Evolutionary conservation across 2,329 filamentous ascomycete genomes (phyloP).

Genomic region (Trichoderma semiorbis): DNA sequence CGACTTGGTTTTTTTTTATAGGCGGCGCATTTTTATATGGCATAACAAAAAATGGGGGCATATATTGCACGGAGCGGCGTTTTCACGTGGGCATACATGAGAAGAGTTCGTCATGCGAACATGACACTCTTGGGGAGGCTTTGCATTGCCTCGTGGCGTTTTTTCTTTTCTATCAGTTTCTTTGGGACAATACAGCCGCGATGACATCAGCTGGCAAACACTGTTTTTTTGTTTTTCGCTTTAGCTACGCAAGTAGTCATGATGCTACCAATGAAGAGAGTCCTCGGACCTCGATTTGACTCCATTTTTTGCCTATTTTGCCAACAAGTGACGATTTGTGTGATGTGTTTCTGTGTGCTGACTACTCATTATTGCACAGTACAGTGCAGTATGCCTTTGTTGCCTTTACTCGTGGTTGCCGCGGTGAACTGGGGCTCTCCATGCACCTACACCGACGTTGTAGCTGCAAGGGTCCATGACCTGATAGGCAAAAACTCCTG

Average conservation of each 20-base stretch:
- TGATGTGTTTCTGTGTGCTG: not conserved
- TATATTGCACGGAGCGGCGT: slow-evolving; percentile 10
- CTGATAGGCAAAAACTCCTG: not conserved
- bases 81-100: slow-evolving; percentile 14
- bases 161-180: not conserved
- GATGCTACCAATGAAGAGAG: slow-evolving; percentile 12
- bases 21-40: slow-evolving; percentile 10
- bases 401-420: not conserved
- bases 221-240: not conserved
- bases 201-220: slow-evolving; percentile 11
- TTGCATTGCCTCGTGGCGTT: slow-evolving; percentile 13
- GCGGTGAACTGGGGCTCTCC: not conserved
- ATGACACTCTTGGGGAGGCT: slow-evolving; percentile 7
- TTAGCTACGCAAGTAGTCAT: slow-evolving; percentile 15
- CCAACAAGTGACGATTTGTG: not conserved
- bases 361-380: not conserved
- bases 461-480: not conserved
- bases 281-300: not conserved
- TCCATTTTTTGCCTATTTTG: not conserved
- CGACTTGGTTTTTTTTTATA: slow-evolving; percentile 8
- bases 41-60: slow-evolving; percentile 12
- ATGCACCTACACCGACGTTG: slow-evolving; percentile 7
- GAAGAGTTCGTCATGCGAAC: slow-evolving; percentile 7
- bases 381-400: not conserved
- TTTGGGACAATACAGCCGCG: not conserved